A percentile compares a stretch with the other conserved stretches of the same genome.
These are phyloP conservation scores for Coemansia sp. DNA, from an alignment of 192 early-diverging fungal species.

Conservation along the genomic window DNA sequence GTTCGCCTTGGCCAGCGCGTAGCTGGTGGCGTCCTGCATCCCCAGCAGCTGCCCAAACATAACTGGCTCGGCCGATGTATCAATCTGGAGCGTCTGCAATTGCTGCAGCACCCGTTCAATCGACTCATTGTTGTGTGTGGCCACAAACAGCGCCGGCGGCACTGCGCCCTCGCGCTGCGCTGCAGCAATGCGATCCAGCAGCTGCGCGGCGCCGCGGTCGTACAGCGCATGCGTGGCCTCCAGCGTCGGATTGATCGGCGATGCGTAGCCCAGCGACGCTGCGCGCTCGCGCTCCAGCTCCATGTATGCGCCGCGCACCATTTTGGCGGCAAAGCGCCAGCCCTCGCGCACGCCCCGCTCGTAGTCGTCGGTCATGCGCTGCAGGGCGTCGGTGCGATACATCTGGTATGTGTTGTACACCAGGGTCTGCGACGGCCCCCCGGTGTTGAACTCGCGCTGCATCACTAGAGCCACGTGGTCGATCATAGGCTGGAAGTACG, in stretches of 20 bases:
- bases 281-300: constrained; percentile 73
- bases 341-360: constrained; percentile 67
- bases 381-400: constrained; percentile 74
- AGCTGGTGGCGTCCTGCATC: constrained; percentile 91
- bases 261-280: constrained; percentile 61
- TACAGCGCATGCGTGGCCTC: constrained; percentile 82
- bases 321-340: constrained; percentile 80
- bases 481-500: constrained; percentile 90
- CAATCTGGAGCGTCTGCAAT: constrained; percentile 63
- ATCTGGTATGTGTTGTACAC: constrained; percentile 97
- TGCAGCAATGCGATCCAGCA: constrained; percentile 61
- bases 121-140: constrained; percentile 86
- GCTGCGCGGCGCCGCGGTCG: constrained; percentile 71
- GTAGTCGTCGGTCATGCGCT: constrained; percentile 66
- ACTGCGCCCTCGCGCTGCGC: constrained; percentile 32
- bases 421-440: constrained; percentile 56
- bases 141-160: constrained; percentile 73
- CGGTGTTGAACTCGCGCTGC: constrained; percentile 67
- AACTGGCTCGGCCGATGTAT: constrained; percentile 61
- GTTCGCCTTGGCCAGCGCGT: constrained; percentile 72
- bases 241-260: constrained; percentile 80
- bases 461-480: constrained; percentile 78
- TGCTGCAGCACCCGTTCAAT: constrained; percentile 61
- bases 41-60: constrained; percentile 91
- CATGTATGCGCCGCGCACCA: constrained; percentile 88